phyloP scores from a whole-genome alignment of 441 rosid species.

The Gossypium gossypioides region DNA sequence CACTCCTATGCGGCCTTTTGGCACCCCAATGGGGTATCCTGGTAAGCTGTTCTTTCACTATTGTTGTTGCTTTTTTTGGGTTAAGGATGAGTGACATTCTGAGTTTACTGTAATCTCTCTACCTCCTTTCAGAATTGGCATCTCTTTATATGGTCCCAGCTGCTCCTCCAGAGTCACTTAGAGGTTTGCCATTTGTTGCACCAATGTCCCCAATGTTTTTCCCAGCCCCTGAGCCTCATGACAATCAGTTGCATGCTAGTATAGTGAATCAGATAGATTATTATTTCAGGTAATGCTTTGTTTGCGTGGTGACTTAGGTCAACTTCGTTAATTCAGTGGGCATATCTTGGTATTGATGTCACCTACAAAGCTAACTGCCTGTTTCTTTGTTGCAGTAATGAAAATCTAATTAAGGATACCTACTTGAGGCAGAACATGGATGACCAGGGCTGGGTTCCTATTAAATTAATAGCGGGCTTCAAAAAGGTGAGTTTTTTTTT shows the following conservation, averaged over 20 bases:
- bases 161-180: constrained; percentile 33
- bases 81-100: background rate
- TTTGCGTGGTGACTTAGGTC: constrained; percentile 7
- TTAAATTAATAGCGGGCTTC: constrained; percentile 68
- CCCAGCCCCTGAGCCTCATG: constrained; percentile 47
- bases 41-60: constrained; percentile 40
- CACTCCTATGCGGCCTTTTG: constrained; percentile 44
- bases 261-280: constrained; percentile 69
- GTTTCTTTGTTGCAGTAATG: constrained; percentile 53
- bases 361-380: constrained; percentile 24
- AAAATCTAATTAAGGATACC: constrained; percentile 64
- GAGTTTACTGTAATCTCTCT: constrained; percentile 20
- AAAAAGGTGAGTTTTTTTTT: constrained; percentile 45
- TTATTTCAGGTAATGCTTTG: constrained; percentile 62
- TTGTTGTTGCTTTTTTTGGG: background rate
- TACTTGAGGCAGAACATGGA: constrained; percentile 85
- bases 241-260: constrained; percentile 40
- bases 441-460: constrained; percentile 79
- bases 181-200: constrained; percentile 36
- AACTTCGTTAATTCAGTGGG: background rate
- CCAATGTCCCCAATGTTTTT: constrained; percentile 37
- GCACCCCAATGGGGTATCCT: constrained; percentile 44
- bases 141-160: constrained; percentile 39
- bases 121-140: constrained; percentile 37
- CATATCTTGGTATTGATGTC: constrained; percentile 2